These are phyloP conservation scores for Sapria himalayana DNA, from an alignment of 345 rosid species.

Conservation along the genomic window DNA sequence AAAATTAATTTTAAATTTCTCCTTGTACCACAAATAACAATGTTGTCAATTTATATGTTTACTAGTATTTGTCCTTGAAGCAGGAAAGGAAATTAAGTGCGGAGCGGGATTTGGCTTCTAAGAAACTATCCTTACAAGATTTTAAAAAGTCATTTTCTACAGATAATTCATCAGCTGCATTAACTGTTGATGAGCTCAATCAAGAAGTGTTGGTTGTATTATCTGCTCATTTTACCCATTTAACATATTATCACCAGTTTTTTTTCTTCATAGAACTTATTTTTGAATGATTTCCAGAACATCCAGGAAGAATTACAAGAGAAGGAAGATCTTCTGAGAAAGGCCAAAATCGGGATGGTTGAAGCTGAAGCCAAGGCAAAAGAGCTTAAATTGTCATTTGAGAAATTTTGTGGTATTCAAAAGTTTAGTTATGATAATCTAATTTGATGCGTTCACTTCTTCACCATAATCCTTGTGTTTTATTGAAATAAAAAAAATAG, in stretches of 20 bases:
- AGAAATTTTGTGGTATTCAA: conserved; percentile 46
- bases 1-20: no score
- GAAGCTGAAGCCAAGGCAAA: conserved; percentile 39
- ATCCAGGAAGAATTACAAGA: conserved; percentile 28
- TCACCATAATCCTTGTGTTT: conserved; percentile 3
- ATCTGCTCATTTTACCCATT: conserved; percentile 2
- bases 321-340: conserved; percentile 27
- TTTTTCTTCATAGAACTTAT: background rate
- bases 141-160: conserved; percentile 25
- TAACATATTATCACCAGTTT: background rate
- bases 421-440: background rate
- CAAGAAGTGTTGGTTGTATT: conserved; percentile 73
- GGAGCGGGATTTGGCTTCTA: conserved; percentile 26
- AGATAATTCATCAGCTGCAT: conserved; percentile 19
- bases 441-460: background rate
- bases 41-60: no score
- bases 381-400: conserved; percentile 34
- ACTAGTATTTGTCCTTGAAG: no score
- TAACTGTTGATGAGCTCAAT: conserved; percentile 54
- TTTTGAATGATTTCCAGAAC: conserved; percentile 20
- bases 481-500: conserved; percentile 15
- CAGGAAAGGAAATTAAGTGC: conserved; percentile 35
- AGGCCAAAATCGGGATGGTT: conserved; percentile 19
- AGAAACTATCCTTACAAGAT: conserved; percentile 40
- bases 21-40: no score